Evolutionary conservation across 768 basidiomycete species (phyloP).

Genomic region (Candolleomyces eurysporus): DNA sequence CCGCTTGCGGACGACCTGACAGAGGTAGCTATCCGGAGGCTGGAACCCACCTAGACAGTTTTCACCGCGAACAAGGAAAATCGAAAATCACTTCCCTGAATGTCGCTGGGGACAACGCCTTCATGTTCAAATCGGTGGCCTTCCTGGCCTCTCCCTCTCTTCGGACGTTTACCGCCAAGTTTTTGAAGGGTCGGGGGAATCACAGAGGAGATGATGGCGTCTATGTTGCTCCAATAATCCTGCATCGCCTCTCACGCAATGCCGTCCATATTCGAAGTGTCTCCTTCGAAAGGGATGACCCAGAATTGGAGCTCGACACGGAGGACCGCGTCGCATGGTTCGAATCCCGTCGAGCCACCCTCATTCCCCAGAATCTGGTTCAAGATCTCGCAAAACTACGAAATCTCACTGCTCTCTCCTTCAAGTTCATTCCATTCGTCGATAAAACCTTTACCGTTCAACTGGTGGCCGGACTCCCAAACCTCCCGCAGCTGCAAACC

Average conservation of each 20-base stretch:
- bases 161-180: not conserved
- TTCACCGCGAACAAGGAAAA: not conserved
- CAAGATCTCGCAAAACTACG: not conserved
- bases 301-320: too few species aligned
- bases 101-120: not conserved
- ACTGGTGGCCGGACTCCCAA: not conserved
- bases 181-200: too few species aligned
- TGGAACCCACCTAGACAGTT: not conserved
- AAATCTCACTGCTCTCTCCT: not conserved
- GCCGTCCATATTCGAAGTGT: too few species aligned
- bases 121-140: not conserved
- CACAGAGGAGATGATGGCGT: too few species aligned
- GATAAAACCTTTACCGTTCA: not conserved
- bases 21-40: not conserved
- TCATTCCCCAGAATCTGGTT: not conserved
- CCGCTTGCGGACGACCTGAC: not conserved
- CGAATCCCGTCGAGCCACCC: too few species aligned
- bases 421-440: not conserved
- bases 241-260: too few species aligned
- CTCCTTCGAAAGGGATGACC: too few species aligned
- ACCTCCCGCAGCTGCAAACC: not conserved
- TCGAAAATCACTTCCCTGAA: not conserved
- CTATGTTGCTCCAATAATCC: too few species aligned
- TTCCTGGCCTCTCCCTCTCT: not conserved
- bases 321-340: too few species aligned